Evolutionary conservation across 2,329 filamentous ascomycete species (phyloP).

Genomic region (Xylariaceae sp.): DNA sequence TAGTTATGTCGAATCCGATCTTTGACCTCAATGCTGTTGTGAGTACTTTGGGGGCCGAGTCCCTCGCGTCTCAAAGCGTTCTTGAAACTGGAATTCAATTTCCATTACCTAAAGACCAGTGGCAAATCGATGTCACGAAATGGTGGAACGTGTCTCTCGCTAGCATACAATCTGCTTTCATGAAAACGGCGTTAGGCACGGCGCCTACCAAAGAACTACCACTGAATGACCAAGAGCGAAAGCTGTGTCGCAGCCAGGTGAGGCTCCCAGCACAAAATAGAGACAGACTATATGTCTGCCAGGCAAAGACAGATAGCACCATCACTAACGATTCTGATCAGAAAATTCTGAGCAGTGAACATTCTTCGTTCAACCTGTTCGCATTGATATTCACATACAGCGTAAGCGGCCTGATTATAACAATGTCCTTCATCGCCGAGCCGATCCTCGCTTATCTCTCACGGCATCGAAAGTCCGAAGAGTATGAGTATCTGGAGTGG

Average conservation of each 20-base stretch:
- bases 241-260: not conserved
- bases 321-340: not conserved
- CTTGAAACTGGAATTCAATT: not conserved
- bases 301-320: not conserved
- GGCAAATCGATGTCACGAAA: constrained; percentile 10
- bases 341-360: not conserved
- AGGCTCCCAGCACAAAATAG: not conserved
- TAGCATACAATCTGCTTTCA: constrained; percentile 3
- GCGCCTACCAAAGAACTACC: not conserved
- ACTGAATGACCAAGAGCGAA: not conserved
- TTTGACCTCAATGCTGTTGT: not conserved
- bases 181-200: constrained; percentile 2
- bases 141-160: constrained; percentile 10
- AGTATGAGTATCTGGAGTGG: not conserved
- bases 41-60: not conserved
- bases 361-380: not conserved
- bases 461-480: not conserved
- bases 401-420: not conserved
- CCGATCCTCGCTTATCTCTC: not conserved
- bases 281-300: not conserved
- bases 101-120: constrained; percentile 22
- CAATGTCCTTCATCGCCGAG: not conserved
- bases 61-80: not conserved
- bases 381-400: not conserved
- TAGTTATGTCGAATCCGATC: not conserved